These are phyloP conservation scores for Chrysoporthe cubensis DNA, from an alignment of 2,329 filamentous ascomycete genomes.

Conservation along the genomic window DNA sequence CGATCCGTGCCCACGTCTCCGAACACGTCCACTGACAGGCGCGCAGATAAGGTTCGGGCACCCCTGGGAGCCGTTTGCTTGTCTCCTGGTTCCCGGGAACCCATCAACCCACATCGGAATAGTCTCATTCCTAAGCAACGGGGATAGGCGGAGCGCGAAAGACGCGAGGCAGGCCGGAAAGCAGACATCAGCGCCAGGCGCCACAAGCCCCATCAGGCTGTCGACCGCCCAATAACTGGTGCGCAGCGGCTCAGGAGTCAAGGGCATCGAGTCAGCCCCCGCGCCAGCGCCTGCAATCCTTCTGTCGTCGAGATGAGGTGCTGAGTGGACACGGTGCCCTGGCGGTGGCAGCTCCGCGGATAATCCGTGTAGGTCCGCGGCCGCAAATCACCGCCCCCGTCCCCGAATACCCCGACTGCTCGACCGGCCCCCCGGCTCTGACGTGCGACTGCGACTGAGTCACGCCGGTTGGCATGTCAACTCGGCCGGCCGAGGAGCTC, in stretches of 20 bases:
- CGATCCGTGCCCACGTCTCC: background rate
- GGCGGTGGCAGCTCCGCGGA: background rate
- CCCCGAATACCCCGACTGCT: background rate
- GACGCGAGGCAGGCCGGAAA: background rate
- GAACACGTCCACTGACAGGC: background rate
- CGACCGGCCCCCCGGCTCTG: background rate
- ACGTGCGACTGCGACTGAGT: background rate
- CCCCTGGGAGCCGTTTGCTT: background rate
- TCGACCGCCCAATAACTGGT: too few species aligned
- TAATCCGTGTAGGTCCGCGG: background rate
- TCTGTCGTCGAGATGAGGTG: background rate
- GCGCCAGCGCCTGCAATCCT: too few species aligned
- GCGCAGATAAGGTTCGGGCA: too few species aligned
- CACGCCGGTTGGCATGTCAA: background rate
- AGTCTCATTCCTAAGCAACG: slow-evolving; percentile 5
- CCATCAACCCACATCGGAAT: background rate
- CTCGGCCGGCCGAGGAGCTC: background rate
- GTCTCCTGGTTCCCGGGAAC: background rate
- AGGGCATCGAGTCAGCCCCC: too few species aligned
- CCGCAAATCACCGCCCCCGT: background rate
- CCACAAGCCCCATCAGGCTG: too few species aligned
- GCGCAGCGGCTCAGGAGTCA: too few species aligned
- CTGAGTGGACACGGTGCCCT: background rate
- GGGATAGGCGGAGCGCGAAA: slow-evolving; percentile 6
- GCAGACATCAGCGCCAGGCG: background rate